Evolutionary conservation across 805 yeast species (phyloP), one percentile per base, ranked within the genome.

Genomic region (Monosporozyma aerobia): DNA sequence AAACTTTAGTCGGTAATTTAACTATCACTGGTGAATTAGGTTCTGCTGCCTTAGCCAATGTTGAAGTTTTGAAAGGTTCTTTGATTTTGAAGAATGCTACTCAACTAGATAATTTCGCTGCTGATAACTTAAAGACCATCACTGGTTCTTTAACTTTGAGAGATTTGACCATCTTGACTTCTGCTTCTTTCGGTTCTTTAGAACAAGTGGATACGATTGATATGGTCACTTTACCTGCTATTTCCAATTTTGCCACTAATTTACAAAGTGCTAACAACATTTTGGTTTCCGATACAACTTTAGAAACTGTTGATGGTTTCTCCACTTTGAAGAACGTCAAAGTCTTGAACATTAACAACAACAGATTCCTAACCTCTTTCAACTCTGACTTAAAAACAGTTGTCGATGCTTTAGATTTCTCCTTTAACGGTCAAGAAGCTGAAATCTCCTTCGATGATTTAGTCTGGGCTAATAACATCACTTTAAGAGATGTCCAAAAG

Each of bases 281-380:
- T 61, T 69, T 75, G 68, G 78, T 87, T 63, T 79, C 92, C 50
- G 90, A 87, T 74, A 86, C 94, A 59, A 76, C 81, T 61, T 77
- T 87, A 68, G 77, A 77, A 64, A 73, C 83, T 49, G 78, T 87
- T 65, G 79, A 77, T 53, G 94, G 94, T 71, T 76, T 85, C 65
- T 56, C 69, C 35, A 69, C 70, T 59, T 73, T 77, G 58, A 62
- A 69, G 48, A 59, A 68, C 55, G 76, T 76, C 51, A 74, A 73
- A 56, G 79, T 78, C 50, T 83, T 84, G 75, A 77, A 92, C 77
- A 80, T 94, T 65, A 90, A 90, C 90, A 94, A 94, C 85, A 94
- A 94, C 82, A 75, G 71, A 60, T 79, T 83, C 69, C 80, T 94
- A 71, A 80, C 77, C 61, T 71, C 87, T 55, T 79, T 86, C 62